Evolutionary conservation across 2,329 filamentous ascomycete genomes (phyloP).

Genomic region (Pseudogymnoascus sp.): DNA sequence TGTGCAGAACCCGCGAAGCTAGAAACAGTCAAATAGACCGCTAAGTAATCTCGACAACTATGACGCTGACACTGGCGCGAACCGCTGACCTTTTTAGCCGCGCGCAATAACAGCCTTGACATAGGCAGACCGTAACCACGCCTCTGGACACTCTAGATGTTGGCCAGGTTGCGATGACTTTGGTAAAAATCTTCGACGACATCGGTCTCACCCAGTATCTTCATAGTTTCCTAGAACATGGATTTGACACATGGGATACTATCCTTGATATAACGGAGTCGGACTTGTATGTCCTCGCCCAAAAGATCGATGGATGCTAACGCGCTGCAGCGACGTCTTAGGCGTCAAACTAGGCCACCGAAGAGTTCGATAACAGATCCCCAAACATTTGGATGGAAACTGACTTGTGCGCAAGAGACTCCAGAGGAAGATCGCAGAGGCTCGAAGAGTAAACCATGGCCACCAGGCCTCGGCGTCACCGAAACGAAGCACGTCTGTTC

Average conservation of each 20-base stretch:
- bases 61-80: no score
- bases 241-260: conserved; percentile 80
- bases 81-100: no score
- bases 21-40: no score
- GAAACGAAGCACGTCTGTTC: conserved; percentile 24
- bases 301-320: conserved; percentile 13
- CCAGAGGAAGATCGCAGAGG: conserved; percentile 44
- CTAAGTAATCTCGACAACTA: no score
- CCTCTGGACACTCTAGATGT: no score
- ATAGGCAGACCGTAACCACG: no score
- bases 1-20: no score
- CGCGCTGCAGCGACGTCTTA: conserved; percentile 53
- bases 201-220: conserved; percentile 75
- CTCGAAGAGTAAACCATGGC: conserved; percentile 42
- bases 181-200: conserved; percentile 62
- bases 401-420: conserved; percentile 36
- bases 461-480: conserved; percentile 27
- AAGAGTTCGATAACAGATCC: conserved; percentile 60
- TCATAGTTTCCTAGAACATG: conserved; percentile 64
- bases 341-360: conserved; percentile 75
- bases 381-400: no score
- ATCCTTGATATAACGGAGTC: conserved; percentile 79
- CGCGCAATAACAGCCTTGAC: no score
- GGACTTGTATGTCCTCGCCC: conserved; percentile 25
- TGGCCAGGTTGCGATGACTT: conserved; percentile 28